phyloP scores from a whole-genome alignment of 805 yeast species.

The Zygoascus biomembranicola region DNA sequence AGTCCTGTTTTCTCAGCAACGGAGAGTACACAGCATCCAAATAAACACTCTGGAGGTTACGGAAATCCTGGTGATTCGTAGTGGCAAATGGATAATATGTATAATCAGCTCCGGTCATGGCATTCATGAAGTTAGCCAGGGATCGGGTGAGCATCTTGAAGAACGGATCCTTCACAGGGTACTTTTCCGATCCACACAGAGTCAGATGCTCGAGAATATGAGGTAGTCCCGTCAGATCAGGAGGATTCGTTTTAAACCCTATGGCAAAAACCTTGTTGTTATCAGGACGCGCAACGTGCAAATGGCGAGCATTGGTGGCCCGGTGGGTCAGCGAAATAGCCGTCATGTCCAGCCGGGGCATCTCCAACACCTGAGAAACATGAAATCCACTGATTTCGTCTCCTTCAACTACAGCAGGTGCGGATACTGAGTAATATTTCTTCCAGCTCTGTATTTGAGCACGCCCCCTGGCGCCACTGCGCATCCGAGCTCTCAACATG shows the following conservation, averaged over 20 bases:
- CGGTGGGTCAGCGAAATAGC: constrained; percentile 68
- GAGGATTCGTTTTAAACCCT: constrained; percentile 90
- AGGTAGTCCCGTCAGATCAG: constrained; percentile 91
- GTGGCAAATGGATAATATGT: constrained; percentile 96
- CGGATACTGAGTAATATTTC: no score
- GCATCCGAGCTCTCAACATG: no score
- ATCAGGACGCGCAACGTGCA: constrained; percentile 81
- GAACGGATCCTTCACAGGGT: constrained; percentile 94
- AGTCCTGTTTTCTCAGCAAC: constrained; percentile 66
- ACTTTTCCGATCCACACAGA: constrained; percentile 83
- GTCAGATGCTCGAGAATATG: constrained; percentile 96
- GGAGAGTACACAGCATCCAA: constrained; percentile 84
- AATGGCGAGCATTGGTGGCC: constrained; percentile 66
- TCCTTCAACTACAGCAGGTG: constrained; percentile 3
- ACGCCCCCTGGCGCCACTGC: no score
- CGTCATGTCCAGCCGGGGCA: constrained; percentile 74
- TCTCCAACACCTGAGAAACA: constrained; percentile 52
- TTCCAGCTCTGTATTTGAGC: no score
- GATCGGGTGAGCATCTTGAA: constrained; percentile 95
- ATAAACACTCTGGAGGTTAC: constrained; percentile 79
- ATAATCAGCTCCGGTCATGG: constrained; percentile 96
- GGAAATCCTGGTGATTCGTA: constrained; percentile 73
- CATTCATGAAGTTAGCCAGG: constrained; percentile 95
- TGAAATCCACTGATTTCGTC: constrained; percentile 44
- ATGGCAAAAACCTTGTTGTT: constrained; percentile 81